These are phyloP conservation scores for Aspergillus eucalypticola DNA, from an alignment of 2,329 filamentous ascomycete species.

Conservation along the genomic window DNA sequence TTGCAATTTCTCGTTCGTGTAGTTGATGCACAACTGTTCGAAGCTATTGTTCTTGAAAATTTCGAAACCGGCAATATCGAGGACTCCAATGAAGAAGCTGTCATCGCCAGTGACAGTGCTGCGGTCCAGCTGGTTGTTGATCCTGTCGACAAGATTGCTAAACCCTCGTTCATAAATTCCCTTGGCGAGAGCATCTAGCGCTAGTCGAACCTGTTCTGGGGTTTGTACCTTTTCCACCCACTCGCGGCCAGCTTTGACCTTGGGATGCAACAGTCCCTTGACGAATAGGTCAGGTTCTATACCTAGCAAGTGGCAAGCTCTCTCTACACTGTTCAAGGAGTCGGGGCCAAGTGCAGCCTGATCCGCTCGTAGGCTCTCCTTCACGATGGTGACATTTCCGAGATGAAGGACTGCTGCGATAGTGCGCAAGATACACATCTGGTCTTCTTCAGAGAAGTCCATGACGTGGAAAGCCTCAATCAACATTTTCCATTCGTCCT, in stretches of 20 bases:
- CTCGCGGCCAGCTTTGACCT: slow-evolving; percentile 91
- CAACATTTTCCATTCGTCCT: slow-evolving; percentile 83
- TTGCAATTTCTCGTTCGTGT: slow-evolving; percentile 98
- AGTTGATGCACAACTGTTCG: slow-evolving; percentile 98
- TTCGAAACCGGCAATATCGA: slow-evolving; percentile 98
- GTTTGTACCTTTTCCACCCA: slow-evolving; percentile 99
- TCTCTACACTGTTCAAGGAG: slow-evolving; percentile 71
- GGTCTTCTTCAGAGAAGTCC: slow-evolving; percentile 85
- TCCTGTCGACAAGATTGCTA: slow-evolving; percentile 84
- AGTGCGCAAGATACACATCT: slow-evolving; percentile 78
- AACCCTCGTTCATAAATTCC: slow-evolving; percentile 98
- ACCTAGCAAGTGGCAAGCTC: slow-evolving; percentile 80
- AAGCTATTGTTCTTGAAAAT: slow-evolving; percentile 99
- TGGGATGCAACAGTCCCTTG: slow-evolving; percentile 84
- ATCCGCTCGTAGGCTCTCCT: slow-evolving; percentile 86
- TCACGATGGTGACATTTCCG: slow-evolving; percentile 85
- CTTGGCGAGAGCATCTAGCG: slow-evolving; percentile 88
- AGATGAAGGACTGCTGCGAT: slow-evolving; percentile 90
- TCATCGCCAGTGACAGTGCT: slow-evolving; percentile 80
- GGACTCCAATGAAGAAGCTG: slow-evolving; percentile 92
- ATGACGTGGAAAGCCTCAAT: slow-evolving; percentile 94
- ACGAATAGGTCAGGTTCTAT: slow-evolving; percentile 83
- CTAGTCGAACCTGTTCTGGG: slow-evolving; percentile 88
- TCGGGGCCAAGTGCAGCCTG: slow-evolving; percentile 81
- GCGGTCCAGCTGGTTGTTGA: slow-evolving; percentile 90